Evolutionary conservation across 345 rosid species (phyloP).

Genomic region (Populus alba): DNA sequence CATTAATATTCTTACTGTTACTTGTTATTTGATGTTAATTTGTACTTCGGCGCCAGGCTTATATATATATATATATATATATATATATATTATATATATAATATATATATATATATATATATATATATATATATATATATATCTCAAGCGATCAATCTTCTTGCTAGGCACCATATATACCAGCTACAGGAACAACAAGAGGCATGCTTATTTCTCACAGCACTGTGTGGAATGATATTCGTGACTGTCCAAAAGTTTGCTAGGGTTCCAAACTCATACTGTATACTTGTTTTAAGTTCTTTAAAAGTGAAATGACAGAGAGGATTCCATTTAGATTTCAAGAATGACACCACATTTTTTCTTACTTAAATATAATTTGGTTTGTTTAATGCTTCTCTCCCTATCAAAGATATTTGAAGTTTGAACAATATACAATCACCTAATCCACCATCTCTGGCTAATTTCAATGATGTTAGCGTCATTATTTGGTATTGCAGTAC

Average conservation of each 20-base stretch:
- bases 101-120: background rate
- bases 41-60: background rate
- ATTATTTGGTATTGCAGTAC: no score
- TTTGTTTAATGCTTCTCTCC: background rate
- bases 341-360: background rate
- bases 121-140: background rate
- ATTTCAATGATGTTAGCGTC: background rate
- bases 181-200: background rate
- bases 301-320: slow-evolving; percentile 13
- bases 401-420: background rate
- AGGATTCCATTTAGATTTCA: slow-evolving; percentile 13
- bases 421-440: slow-evolving; percentile 20
- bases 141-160: background rate
- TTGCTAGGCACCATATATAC: background rate
- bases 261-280: background rate
- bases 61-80: no score
- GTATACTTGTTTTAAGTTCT: background rate
- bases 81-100: no score
- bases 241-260: background rate
- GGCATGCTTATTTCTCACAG: background rate
- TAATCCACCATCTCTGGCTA: slow-evolving; percentile 30
- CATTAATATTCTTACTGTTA: background rate
- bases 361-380: background rate
- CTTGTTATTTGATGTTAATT: no score
- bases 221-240: background rate